phyloP scores from a whole-genome alignment of 805 yeast species.

The Nakazawaea populi region DNA sequence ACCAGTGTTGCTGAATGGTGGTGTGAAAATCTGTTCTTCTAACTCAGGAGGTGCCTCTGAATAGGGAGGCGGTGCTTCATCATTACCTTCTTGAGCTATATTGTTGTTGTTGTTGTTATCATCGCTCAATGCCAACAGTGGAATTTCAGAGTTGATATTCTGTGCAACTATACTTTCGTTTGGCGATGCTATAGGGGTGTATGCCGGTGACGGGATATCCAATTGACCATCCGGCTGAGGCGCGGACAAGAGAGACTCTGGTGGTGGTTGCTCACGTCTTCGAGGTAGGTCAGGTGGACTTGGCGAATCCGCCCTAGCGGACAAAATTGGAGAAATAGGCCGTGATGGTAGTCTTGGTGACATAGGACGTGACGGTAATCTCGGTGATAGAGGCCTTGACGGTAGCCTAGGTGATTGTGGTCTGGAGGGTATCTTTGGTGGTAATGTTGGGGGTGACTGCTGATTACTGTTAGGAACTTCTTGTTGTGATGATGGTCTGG shows the following conservation, averaged over 20 bases:
- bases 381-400: not conserved
- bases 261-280: not conserved
- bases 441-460: not conserved
- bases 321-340: not conserved
- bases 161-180: conserved; percentile 19
- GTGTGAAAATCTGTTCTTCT: conserved; percentile 3
- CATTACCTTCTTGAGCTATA: not conserved
- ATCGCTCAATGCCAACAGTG: conserved; percentile 15
- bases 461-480: not conserved
- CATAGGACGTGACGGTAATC: not conserved
- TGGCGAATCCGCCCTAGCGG: too few species aligned
- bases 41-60: conserved; percentile 24
- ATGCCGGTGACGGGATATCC: conserved; percentile 21
- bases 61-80: conserved; percentile 32
- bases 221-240: conserved; percentile 9
- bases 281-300: not conserved
- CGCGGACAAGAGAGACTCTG: not conserved
- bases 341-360: not conserved
- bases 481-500: not conserved
- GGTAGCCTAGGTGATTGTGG: not conserved
- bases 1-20: conserved; percentile 3
- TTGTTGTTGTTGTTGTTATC: not conserved
- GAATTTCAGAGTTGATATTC: conserved; percentile 13
- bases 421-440: not conserved
- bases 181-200: conserved; percentile 19